A percentile compares a stretch with the other conserved stretches of the same genome.
Evolutionary conservation across 2,329 filamentous ascomycete species (phyloP).

Genomic region (Fusarium chuoi): DNA sequence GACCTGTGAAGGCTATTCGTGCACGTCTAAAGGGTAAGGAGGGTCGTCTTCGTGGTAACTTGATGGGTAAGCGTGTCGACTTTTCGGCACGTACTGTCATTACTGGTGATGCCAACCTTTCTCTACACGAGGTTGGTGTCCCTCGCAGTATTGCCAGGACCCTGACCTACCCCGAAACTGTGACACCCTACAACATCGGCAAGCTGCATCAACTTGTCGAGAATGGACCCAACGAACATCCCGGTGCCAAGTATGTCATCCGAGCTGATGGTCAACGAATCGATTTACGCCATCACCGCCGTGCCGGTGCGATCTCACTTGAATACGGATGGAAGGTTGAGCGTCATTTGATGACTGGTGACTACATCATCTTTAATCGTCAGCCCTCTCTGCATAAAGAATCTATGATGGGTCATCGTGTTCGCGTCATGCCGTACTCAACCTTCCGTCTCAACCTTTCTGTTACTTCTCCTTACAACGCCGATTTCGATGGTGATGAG

Average conservation of each 20-base stretch:
- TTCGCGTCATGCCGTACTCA: conserved; percentile 98
- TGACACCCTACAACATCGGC: conserved; percentile 97
- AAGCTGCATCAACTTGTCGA: conserved; percentile 89
- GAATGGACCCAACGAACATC: conserved; percentile 94
- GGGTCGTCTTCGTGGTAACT: conserved; percentile 94
- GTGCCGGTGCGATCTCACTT: conserved; percentile 84
- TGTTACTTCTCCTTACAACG: conserved; percentile 98
- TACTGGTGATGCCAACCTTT: conserved; percentile 96
- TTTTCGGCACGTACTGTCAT: conserved; percentile 99
- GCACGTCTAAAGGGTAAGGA: conserved; percentile 99
- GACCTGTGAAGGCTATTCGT: conserved; percentile 95
- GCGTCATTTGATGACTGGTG: conserved; percentile 92
- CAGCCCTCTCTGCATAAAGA: conserved; percentile 99
- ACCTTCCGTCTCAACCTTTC: conserved; percentile 98
- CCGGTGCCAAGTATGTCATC: conserved; percentile 96
- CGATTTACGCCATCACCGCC: conserved; percentile 92
- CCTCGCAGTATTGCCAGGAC: conserved; percentile 92
- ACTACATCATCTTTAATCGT: conserved; percentile 99
- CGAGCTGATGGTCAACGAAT: conserved; percentile 93
- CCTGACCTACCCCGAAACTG: conserved; percentile 95
- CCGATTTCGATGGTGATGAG: conserved; percentile 99
- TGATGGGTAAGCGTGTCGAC: conserved; percentile 99
- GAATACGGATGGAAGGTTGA: conserved; percentile 99
- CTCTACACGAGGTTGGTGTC: conserved; percentile 96
- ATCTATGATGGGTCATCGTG: conserved; percentile 99